Base-by-base conservation (phyloP, 768 basidiomycete genomes). In the Stropharia rugosoannulata region DNA sequence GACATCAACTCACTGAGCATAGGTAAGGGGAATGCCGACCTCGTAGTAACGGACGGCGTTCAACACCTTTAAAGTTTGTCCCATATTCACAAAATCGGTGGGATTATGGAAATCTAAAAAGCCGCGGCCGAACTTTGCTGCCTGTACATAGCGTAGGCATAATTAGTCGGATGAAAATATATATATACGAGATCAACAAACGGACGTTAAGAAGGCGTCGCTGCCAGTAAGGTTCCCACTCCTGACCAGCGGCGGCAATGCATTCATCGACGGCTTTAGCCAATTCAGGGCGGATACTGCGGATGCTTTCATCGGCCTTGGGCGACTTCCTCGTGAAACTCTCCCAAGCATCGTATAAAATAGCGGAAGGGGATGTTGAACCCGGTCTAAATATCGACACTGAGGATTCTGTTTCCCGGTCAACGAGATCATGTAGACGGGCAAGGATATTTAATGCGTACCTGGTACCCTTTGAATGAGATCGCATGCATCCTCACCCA, bases 91-190 rank as follows among this genome's bases (percentile, higher is more conserved):
- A 62, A 97, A 95, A 64, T 97, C 94, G 0, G 84, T 86, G 4
- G 96, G 91, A 67, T 98, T 91, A 66, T 94, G 90, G 25, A 94
- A 79, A 66, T 98, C 97, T 59, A 99, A 72, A 67, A 95, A 99
- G 0, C 93, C 89, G 57, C 94, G 84, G 1, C 96, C 97, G 65
- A 96, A 98, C 67, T 95, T 95, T 7, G 96, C 96, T n/a, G 95
- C 94, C 92, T 96, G 61, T 0, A 29, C 42, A 10, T 36, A 29
- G 16, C 46, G 18, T 39, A 56, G 56, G 16, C 45, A 16, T 13
- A 8, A 50, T 29, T 46, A 52, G 16, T 19, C 2, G 29, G 10
- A 12, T 18, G 16, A 46, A 39, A 47, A 51, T 55, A n/a, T 19
- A 37, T 32, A n/a, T 18, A 37, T 32, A 37, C 9, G 55, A 56